Conservation (phyloP, 1,139 yeast genomes). For the Yamadazyma atmosphaerica region DNA sequence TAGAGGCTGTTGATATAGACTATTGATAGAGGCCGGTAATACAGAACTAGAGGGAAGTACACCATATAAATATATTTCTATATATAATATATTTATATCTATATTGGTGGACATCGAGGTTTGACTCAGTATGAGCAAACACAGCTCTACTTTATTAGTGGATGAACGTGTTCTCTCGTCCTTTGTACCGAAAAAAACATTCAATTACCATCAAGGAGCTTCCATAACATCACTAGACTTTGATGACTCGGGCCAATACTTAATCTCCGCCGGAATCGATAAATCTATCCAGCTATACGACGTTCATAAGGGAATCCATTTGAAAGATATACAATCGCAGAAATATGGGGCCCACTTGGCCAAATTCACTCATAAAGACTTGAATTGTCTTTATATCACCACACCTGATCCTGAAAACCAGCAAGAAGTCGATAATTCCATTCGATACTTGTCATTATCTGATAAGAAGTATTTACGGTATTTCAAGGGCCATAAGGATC, state of each 20-base stretch:
- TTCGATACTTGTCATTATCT: conserved; percentile 72
- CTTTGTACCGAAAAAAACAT: conserved; percentile 58
- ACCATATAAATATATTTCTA: no score
- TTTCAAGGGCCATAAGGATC: conserved; percentile 81
- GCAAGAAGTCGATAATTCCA: conserved; percentile 56
- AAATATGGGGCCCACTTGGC: conserved; percentile 93
- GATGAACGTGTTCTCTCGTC: conserved; percentile 44
- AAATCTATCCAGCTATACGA: conserved; percentile 86
- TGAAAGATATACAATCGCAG: conserved; percentile 72
- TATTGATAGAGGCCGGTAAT: no score
- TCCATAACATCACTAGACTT: conserved; percentile 80
- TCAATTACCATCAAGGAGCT: conserved; percentile 56
- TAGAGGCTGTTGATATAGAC: no score
- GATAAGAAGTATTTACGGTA: conserved; percentile 81
- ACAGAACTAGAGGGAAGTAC: no score
- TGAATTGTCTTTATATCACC: conserved; percentile 79
- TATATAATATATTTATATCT: no score
- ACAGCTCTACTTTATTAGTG: conserved; percentile 27
- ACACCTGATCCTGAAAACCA: conserved; percentile 47
- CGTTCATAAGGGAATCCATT: conserved; percentile 64
- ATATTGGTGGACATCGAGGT: no score
- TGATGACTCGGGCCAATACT: conserved; percentile 80
- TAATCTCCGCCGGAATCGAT: conserved; percentile 78
- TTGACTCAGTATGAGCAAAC: no score
- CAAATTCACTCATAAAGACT: conserved; percentile 73